Percentiles rank a stretch among this genome's conserved stretches.
phyloP scores from a whole-genome alignment of 257 asterid species.

The Jasminum sambac region DNA sequence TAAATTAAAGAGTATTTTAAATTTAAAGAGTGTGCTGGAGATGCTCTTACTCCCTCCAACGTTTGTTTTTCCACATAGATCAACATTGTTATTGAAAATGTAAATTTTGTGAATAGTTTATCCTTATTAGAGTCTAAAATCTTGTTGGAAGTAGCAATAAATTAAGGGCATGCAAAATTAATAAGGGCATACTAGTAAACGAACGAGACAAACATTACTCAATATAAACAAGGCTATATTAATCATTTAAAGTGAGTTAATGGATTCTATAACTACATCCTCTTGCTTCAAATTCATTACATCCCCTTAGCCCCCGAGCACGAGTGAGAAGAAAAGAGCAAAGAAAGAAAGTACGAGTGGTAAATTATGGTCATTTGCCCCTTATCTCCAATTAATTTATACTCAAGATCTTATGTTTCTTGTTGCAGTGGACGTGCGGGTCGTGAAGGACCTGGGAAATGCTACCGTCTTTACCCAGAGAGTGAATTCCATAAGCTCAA shows the following conservation, averaged over 20 bases:
- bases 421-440: conserved; percentile 97
- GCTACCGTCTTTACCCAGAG: conserved; percentile 97
- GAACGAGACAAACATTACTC: too few relatives aligned
- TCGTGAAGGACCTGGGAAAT: conserved; percentile 97
- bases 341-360: conserved; percentile 1
- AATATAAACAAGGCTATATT: not conserved
- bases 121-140: too few relatives aligned
- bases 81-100: too few relatives aligned
- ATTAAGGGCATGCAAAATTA: too few relatives aligned
- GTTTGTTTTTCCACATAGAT: too few relatives aligned
- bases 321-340: conserved; percentile 6
- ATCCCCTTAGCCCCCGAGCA: not conserved
- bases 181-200: too few relatives aligned
- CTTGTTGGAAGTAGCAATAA: too few relatives aligned
- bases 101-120: too few relatives aligned
- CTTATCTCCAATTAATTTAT: conserved; percentile 12
- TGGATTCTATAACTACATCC: not conserved
- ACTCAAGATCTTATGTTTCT: conserved; percentile 6
- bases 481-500: conserved; percentile 77
- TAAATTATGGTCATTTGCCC: conserved; percentile 4
- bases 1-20: too few relatives aligned
- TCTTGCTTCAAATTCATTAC: not conserved
- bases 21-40: too few relatives aligned
- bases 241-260: conserved; percentile 10
- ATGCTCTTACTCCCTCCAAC: too few relatives aligned